These are phyloP conservation scores for Iris pallida DNA, from an alignment of 116 monocot species.

Conservation along the genomic window DNA sequence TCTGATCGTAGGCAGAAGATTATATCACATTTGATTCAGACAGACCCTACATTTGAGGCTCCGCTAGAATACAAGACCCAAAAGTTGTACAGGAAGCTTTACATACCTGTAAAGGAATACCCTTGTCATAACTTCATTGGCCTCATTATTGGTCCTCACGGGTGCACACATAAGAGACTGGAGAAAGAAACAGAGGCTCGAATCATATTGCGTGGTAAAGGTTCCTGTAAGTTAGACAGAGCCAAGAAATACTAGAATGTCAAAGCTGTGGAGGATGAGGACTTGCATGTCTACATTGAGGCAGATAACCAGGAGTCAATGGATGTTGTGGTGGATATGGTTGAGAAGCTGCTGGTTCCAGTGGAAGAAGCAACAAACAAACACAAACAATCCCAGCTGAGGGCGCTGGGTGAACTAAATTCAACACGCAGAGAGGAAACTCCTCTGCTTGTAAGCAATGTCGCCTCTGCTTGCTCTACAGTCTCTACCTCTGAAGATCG, in stretches of 20 bases:
- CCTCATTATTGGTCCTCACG: conserved; percentile 53
- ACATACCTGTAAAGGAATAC: conserved; percentile 50
- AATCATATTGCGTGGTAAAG: conserved; percentile 50
- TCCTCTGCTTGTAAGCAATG: conserved; percentile 17
- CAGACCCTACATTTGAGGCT: conserved; percentile 24
- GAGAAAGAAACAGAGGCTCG: conserved; percentile 51
- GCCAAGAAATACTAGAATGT: too few relatives aligned
- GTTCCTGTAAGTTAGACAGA: too few relatives aligned
- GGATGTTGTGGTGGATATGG: conserved; percentile 47
- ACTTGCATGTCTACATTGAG: conserved; percentile 47
- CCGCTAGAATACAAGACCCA: conserved; percentile 17
- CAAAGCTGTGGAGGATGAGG: conserved; percentile 7
- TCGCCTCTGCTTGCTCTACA: conserved; percentile 21
- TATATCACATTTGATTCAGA: conserved; percentile 32
- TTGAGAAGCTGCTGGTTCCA: conserved; percentile 61
- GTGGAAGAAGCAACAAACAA: conserved; percentile 26
- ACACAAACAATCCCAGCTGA: conserved; percentile 39
- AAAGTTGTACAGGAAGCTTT: conserved; percentile 58
- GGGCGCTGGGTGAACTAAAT: conserved; percentile 47
- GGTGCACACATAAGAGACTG: conserved; percentile 49
- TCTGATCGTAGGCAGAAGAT: conserved; percentile 25
- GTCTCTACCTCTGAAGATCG: background rate
- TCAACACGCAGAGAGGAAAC: too few relatives aligned
- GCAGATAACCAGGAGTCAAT: too few relatives aligned
- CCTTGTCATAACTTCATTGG: conserved; percentile 62